phyloP scores from a whole-genome alignment of 2,329 filamentous ascomycete genomes.

The Didymella segeticola region DNA sequence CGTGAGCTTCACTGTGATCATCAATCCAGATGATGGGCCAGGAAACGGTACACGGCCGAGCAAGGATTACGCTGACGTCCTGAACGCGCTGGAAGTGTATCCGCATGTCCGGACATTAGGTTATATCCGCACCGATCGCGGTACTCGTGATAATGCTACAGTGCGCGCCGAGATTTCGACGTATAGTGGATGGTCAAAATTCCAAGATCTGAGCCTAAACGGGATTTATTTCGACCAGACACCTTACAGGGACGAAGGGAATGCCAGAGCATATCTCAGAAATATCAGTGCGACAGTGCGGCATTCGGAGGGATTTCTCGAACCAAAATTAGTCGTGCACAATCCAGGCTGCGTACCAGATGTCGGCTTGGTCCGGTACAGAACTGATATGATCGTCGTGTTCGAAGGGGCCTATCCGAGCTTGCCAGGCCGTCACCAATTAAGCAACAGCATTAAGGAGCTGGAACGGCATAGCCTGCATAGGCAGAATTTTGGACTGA shows the following conservation, averaged over 20 bases:
- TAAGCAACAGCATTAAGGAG: constrained; percentile 14
- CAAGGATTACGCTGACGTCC: constrained; percentile 51
- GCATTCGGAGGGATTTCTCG: constrained; percentile 22
- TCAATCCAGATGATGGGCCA: constrained; percentile 56
- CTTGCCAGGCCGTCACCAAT: constrained; percentile 15
- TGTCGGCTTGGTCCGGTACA: constrained; percentile 19
- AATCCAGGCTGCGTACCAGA: constrained; percentile 32
- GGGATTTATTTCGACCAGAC: constrained; percentile 62
- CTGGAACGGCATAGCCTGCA: constrained; percentile 12
- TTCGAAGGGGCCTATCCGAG: constrained; percentile 31
- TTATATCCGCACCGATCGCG: constrained; percentile 59
- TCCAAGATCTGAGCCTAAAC: constrained; percentile 43
- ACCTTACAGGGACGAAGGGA: constrained; percentile 34
- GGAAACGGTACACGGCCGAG: constrained; percentile 52
- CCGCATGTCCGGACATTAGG: constrained; percentile 58
- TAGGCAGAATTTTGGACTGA: constrained; percentile 26
- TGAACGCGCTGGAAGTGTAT: constrained; percentile 49
- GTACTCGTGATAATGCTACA: constrained; percentile 24
- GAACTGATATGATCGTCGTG: constrained; percentile 31
- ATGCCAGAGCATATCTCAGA: constrained; percentile 25
- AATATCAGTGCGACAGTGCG: constrained; percentile 33
- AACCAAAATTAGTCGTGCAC: constrained; percentile 26
- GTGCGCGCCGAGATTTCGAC: constrained; percentile 51
- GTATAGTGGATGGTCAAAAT: constrained; percentile 56
- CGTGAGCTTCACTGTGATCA: constrained; percentile 58